Conservation (phyloP, 495 filamentous ascomycete genomes). For the Rusavskia elegans region DNA sequence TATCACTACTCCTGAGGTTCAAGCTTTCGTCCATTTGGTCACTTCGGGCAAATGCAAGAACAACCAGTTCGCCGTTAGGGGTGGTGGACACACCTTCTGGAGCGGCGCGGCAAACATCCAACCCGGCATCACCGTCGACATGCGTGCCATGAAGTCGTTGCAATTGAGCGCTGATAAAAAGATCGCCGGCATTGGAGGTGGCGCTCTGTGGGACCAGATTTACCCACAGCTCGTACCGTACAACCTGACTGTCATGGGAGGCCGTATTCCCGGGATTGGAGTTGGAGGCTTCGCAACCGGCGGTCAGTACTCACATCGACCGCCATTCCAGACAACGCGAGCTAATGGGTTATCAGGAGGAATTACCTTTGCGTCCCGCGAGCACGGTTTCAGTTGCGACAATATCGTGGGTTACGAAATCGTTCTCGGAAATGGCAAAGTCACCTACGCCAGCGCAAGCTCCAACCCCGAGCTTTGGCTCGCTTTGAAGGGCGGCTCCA, state of each 20-base stretch:
- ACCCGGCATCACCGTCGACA: slow-evolving; percentile 30
- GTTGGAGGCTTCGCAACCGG: slow-evolving; percentile 32
- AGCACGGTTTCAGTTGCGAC: slow-evolving; percentile 15
- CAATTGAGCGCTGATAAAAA: slow-evolving; percentile 17
- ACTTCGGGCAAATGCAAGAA: slow-evolving; percentile 1
- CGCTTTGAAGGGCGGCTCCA: slow-evolving; percentile 11
- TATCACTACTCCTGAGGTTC: slow-evolving; percentile 19
- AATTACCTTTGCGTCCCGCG: slow-evolving; percentile 14
- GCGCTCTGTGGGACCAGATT: slow-evolving; percentile 29
- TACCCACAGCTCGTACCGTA: slow-evolving; percentile 23
- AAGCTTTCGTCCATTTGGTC: slow-evolving; percentile 16
- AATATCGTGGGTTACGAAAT: slow-evolving; percentile 13
- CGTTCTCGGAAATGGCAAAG: slow-evolving; percentile 15
- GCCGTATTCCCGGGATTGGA: slow-evolving; percentile 27
- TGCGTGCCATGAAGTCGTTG: slow-evolving; percentile 23
- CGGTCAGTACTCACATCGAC: slow-evolving; percentile 6
- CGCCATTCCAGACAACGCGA: background rate
- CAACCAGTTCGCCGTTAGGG: slow-evolving; percentile 30
- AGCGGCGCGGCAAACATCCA: slow-evolving; percentile 28
- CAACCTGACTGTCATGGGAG: slow-evolving; percentile 27
- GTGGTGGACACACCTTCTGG: slow-evolving; percentile 31
- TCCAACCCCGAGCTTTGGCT: slow-evolving; percentile 10
- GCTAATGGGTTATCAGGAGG: slow-evolving; percentile 10
- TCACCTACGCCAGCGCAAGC: slow-evolving; percentile 9
- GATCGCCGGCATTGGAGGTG: slow-evolving; percentile 26